Conservation (phyloP, 176 grass and related monocot genomes). For the Zea luxurians region DNA sequence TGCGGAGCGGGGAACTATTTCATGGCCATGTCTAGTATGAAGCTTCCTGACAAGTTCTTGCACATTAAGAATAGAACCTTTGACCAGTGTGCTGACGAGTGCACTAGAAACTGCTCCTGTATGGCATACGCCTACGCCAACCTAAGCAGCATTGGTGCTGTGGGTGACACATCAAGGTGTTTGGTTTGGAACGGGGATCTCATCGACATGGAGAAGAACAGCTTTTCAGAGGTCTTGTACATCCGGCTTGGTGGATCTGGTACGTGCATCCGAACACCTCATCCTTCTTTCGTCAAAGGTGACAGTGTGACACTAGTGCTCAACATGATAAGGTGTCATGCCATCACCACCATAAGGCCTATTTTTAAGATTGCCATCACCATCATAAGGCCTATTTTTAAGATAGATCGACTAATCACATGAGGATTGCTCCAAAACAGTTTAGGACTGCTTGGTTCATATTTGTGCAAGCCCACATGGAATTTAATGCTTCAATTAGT, state of each 20-base stretch:
- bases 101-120: slow-evolving; percentile 53
- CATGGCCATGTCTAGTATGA: background rate
- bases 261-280: background rate
- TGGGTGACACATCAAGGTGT: slow-evolving; percentile 25
- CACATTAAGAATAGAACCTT: slow-evolving; percentile 30
- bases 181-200: slow-evolving; percentile 55
- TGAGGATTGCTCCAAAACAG: too few relatives aligned
- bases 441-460: too few relatives aligned
- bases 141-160: background rate
- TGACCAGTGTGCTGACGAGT: slow-evolving; percentile 39
- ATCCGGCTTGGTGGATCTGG: slow-evolving; percentile 42
- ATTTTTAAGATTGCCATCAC: too few relatives aligned
- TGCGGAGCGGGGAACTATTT: background rate
- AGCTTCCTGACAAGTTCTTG: background rate
- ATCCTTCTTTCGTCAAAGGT: background rate
- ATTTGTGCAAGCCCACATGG: background rate
- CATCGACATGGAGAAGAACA: slow-evolving; percentile 18
- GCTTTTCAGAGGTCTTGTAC: slow-evolving; percentile 37
- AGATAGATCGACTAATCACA: background rate
- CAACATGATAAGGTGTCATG: background rate
- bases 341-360: background rate
- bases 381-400: too few relatives aligned
- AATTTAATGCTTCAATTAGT: too few relatives aligned
- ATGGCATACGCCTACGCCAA: slow-evolving; percentile 32
- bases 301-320: background rate